Conservation (phyloP, 1,284 basidiomycete genomes). For the Pseudozyma pruni region DNA sequence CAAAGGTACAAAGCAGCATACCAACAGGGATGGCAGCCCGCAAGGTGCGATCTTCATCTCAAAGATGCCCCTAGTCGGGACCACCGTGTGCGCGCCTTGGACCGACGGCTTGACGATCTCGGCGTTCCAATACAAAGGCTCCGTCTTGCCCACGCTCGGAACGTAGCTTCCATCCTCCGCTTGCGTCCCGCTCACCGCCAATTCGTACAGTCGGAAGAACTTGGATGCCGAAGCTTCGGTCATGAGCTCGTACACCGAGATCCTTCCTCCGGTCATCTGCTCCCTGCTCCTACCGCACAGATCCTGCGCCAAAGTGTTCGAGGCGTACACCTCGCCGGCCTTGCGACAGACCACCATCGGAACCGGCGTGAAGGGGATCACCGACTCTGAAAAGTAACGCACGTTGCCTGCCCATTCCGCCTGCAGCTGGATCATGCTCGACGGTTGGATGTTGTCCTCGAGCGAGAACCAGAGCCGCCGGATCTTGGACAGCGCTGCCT, state of each 20-base stretch:
- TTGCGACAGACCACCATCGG: conserved; percentile 52
- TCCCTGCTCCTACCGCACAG: conserved; percentile 30
- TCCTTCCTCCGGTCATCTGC: conserved; percentile 34
- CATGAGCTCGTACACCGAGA: conserved; percentile 50
- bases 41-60: conserved; percentile 56
- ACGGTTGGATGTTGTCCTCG: conserved; percentile 52
- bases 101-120: conserved; percentile 28
- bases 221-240: conserved; percentile 46
- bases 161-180: conserved; percentile 30
- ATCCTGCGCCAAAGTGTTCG: conserved; percentile 38
- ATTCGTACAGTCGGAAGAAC: conserved; percentile 45
- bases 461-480: conserved; percentile 50
- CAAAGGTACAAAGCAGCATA: conserved; percentile 43
- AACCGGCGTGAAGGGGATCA: conserved; percentile 42
- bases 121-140: conserved; percentile 47
- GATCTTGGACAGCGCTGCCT: conserved; percentile 41
- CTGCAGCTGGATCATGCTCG: conserved; percentile 47
- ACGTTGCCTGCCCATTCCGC: conserved; percentile 53
- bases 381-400: conserved; percentile 42
- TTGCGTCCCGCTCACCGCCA: conserved; percentile 28
- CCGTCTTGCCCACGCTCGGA: conserved; percentile 21
- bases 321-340: conserved; percentile 48
- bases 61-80: conserved; percentile 37
- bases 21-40: conserved; percentile 44
- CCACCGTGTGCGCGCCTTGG: conserved; percentile 8